Conservation (phyloP, 1,139 yeast genomes). For the Diutina siamensis region DNA sequence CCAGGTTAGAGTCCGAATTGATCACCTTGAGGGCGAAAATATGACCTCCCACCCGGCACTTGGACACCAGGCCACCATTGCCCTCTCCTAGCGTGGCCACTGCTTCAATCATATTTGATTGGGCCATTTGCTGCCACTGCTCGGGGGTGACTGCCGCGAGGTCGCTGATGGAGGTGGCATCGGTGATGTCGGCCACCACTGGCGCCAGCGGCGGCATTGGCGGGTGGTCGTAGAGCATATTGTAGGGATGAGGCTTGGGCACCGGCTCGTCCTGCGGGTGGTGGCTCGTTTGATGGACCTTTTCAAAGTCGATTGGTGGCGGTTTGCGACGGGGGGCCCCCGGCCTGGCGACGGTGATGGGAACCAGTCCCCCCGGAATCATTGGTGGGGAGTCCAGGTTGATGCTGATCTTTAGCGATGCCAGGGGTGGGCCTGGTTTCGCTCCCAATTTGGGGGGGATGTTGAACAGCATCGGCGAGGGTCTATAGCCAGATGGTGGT, state of each 20-base stretch:
- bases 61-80: constrained; percentile 81
- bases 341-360: background rate
- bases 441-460: background rate
- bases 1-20: constrained; percentile 67
- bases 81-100: constrained; percentile 82
- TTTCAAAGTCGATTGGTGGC: constrained; percentile 5
- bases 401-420: background rate
- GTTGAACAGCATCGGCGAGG: constrained; percentile 4
- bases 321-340: background rate
- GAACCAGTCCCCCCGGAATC: background rate
- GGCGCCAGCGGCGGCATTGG: constrained; percentile 3
- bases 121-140: constrained; percentile 64
- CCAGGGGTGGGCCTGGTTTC: background rate
- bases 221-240: constrained; percentile 3
- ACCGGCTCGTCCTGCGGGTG: background rate
- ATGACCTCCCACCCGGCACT: constrained; percentile 49
- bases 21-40: constrained; percentile 84
- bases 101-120: constrained; percentile 46
- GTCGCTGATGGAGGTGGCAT: background rate
- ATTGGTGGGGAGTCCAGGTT: background rate
- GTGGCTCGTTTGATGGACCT: background rate
- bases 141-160: constrained; percentile 45
- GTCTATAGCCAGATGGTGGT: too few species aligned
- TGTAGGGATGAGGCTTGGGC: constrained; percentile 3
- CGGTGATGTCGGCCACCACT: background rate